Evolutionary conservation across 148 eudicot genomes (phyloP), one percentile per base, ranked within the genome.

Genomic region (Rhododendron ferrugineum): DNA sequence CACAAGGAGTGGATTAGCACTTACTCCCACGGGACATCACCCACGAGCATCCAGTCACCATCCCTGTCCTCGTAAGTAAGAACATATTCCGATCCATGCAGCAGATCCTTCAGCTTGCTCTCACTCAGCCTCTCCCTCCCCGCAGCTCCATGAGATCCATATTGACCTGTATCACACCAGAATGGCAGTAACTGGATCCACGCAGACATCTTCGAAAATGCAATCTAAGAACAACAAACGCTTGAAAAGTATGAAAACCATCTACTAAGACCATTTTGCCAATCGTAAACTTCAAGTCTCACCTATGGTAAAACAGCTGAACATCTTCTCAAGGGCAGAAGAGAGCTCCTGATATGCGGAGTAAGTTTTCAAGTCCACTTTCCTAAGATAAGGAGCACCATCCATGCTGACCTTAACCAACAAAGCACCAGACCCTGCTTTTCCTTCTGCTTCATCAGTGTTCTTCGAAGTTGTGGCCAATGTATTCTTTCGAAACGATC

Each of bases 351-450:
- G 82, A 86, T 93, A 93, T 23, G 89, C 85, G 13, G 85, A 70
- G 87, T 92, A 94, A 66, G 85, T 79, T 86, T 87, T 91, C 62
- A 94, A 88, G 77, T 94, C 94, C 54, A 94, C 91, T 83, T 94
- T 94, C 80, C 97, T 89, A 70, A 93, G 88, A 86, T 92, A 94
- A 2, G 94, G 95, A 73, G 94, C 95, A 87, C 97, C 95, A 86
- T 94, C 97, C 97, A 94, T 94, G 89, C 97, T 92, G 85, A 93
- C 94, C 80, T 94, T 94, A 30, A 94, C 93, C 89, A 88, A 91
- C 23, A 90, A 56, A 86, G 88, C 89, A 86, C 87, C 87, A 80
- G 85, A 23, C 64, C 86, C 86, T 56, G 87, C 83, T 64, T 85
- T 85, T 72, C 84, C 85, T 56, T 89, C 88, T 37, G 85, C 85